Base-by-base conservation (phyloP, 2,329 filamentous ascomycete species). In the Botryosphaeria dothidea region DNA sequence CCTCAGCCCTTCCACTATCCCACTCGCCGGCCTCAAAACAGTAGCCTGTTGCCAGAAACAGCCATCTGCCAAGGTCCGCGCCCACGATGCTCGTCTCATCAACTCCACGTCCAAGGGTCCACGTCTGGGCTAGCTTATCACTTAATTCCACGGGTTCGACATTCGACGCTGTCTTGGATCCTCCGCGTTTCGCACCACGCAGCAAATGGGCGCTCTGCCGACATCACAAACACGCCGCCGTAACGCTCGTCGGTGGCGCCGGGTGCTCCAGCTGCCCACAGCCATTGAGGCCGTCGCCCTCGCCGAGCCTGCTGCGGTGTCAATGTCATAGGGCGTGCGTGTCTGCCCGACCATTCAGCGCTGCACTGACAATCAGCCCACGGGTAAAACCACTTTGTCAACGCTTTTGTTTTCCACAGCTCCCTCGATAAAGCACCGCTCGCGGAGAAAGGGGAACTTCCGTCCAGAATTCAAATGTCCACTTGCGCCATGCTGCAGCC, bases 291-390 rank as follows among this genome's bases (percentile, higher is more conserved):
- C 48, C 54, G 38, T n/a, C 54, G 54, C 38, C 52, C 19, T 56
- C 34, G 52, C 52, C 52, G 34, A 56, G 34, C 52, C 25, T 31
- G 36, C 31, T 29, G 36, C 34, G 13, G 3, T 34, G 56, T 46
- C 56, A 19, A 23, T 11, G 19, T 46, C n/a, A 29, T 45, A 45
- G 56, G 25, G 56, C 56, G 56, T 27, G 27, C 19, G 6, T 23
- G 41, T 46, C 56, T 60, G 38, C 56, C 56, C 56, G 27, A 60
- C 27, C 54, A 58, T 29, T 45, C 23, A 58, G 54, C 54, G 21
- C 38, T 25, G 56, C 13, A n/a, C 29, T 36, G n/a, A 46, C 56
- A 46, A 60, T 60, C 56, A 31, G 56, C 38, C 56, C 23, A 19
- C n/a, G 25, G 38, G 8, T 45, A 45, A 58, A 58, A 58, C 9